Evolutionary conservation across 495 filamentous ascomycete genomes (phyloP).

Genomic region (Aspergillus nanangensis): DNA sequence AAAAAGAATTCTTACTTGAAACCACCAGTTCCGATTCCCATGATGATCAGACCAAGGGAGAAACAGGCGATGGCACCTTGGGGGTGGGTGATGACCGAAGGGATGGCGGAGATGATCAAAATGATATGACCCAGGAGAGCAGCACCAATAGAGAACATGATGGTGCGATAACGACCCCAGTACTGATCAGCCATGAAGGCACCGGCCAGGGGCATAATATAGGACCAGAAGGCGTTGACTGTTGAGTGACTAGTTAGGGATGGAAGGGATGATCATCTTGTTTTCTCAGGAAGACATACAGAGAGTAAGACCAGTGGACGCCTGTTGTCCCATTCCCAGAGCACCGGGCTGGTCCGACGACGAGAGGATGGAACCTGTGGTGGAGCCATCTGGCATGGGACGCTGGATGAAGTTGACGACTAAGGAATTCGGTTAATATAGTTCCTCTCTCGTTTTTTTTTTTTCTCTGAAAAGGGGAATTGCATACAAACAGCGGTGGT

Average conservation of each 20-base stretch:
- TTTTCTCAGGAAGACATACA: constrained; percentile 19
- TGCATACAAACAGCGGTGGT: constrained; percentile 64
- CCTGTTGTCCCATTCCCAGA: constrained; percentile 60
- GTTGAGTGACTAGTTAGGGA: too few species aligned
- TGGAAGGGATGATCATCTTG: too few species aligned
- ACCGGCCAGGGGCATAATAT: constrained; percentile 63
- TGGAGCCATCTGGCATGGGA: constrained; percentile 52
- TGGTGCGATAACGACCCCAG: constrained; percentile 64
- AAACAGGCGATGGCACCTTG: constrained; percentile 53
- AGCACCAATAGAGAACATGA: constrained; percentile 50
- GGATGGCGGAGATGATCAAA: constrained; percentile 56
- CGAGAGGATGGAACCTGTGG: constrained; percentile 50
- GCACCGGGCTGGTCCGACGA: constrained; percentile 54
- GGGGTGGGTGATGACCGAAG: constrained; percentile 51
- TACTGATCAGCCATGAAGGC: constrained; percentile 70
- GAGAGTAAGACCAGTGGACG: constrained; percentile 56
- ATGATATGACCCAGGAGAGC: constrained; percentile 61
- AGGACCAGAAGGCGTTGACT: constrained; percentile 75
- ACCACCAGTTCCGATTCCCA: constrained; percentile 48
- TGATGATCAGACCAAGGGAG: constrained; percentile 55
- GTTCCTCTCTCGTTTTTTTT: too few species aligned
- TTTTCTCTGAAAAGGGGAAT: too few species aligned
- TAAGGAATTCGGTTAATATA: too few species aligned
- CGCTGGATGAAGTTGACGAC: constrained; percentile 68
- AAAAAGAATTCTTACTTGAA: constrained; percentile 51